Conservation (phyloP, 495 filamentous ascomycete species). For the Acidiella bohemica region DNA sequence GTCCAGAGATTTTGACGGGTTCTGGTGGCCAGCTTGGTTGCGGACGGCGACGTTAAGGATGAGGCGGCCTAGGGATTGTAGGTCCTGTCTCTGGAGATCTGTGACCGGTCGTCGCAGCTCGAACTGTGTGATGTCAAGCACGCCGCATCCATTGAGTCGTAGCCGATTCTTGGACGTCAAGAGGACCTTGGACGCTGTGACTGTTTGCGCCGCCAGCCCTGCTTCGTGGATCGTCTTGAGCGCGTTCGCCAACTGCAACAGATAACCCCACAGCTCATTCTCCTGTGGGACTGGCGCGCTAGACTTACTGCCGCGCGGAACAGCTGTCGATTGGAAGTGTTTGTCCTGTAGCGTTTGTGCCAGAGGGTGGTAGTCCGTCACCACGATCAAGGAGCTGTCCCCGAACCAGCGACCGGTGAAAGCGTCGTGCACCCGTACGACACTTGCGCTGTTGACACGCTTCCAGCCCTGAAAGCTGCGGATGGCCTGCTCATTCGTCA, state of each 20-base stretch:
- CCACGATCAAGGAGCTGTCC: conserved; percentile 87
- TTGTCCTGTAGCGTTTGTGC: conserved; percentile 82
- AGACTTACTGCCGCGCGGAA: conserved; percentile 2
- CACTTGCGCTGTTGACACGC: conserved; percentile 62
- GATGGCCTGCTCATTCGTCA: conserved; percentile 82
- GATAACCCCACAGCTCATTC: conserved; percentile 75
- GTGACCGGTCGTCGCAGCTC: conserved; percentile 49
- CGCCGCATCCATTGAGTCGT: conserved; percentile 73
- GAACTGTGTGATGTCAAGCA: conserved; percentile 75
- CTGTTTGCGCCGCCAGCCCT: conserved; percentile 67
- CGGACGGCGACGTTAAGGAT: conserved; percentile 65
- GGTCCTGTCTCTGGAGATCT: conserved; percentile 77
- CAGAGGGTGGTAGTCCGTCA: conserved; percentile 82
- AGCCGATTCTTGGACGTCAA: conserved; percentile 72
- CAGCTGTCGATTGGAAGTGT: conserved; percentile 46
- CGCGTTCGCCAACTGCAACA: conserved; percentile 82
- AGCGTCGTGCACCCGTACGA: conserved; percentile 79
- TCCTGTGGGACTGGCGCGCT: conserved; percentile 46
- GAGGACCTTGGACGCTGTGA: conserved; percentile 75
- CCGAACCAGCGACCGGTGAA: conserved; percentile 89
- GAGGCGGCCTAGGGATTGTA: conserved; percentile 72
- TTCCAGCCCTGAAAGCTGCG: conserved; percentile 83
- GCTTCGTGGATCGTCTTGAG: conserved; percentile 71
- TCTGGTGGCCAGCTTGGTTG: conserved; percentile 41
- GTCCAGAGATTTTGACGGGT: conserved; percentile 51